phyloP scores from a whole-genome alignment of 352 stramenopile species.

The Halophytophthora polymorphica region DNA sequence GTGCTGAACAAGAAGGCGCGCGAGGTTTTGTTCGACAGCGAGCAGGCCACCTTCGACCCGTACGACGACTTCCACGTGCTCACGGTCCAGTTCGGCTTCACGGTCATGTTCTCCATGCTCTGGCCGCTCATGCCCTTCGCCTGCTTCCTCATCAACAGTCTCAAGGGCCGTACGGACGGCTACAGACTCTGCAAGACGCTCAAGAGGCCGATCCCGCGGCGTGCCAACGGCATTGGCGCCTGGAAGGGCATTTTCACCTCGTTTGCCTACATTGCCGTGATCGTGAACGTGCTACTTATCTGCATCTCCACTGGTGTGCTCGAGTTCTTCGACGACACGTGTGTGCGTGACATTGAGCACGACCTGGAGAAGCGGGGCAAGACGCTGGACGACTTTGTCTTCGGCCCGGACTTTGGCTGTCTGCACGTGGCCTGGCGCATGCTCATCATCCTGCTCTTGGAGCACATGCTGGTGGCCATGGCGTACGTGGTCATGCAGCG shows the following conservation, averaged over 20 bases:
- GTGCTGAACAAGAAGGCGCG: slow-evolving; percentile 66
- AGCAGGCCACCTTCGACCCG: slow-evolving; percentile 69
- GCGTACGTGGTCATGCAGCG: slow-evolving; percentile 56
- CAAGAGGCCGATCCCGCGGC: slow-evolving; percentile 64
- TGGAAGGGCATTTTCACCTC: slow-evolving; percentile 58
- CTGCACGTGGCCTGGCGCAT: slow-evolving; percentile 57
- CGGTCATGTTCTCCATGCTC: slow-evolving; percentile 80
- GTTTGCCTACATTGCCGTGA: slow-evolving; percentile 64
- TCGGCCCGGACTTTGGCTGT: slow-evolving; percentile 64
- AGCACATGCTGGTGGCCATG: slow-evolving; percentile 50
- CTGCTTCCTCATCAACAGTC: slow-evolving; percentile 67
- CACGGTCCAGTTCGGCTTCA: slow-evolving; percentile 72
- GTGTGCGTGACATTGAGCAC: slow-evolving; percentile 48
- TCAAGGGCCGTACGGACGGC: slow-evolving; percentile 66
- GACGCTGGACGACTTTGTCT: slow-evolving; percentile 61
- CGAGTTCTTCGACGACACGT: slow-evolving; percentile 65
- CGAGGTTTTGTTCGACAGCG: slow-evolving; percentile 68
- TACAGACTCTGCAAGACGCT: slow-evolving; percentile 69
- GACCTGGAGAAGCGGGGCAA: slow-evolving; percentile 62
- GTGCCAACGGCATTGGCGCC: slow-evolving; percentile 71
- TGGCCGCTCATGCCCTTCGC: slow-evolving; percentile 75
- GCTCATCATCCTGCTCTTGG: slow-evolving; percentile 52
- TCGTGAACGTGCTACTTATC: slow-evolving; percentile 69
- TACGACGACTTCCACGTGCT: slow-evolving; percentile 76
- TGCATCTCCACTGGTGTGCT: slow-evolving; percentile 69